phyloP scores from a whole-genome alignment of 2,329 filamentous ascomycete genomes.

The Arachnomyces sp. region DNA sequence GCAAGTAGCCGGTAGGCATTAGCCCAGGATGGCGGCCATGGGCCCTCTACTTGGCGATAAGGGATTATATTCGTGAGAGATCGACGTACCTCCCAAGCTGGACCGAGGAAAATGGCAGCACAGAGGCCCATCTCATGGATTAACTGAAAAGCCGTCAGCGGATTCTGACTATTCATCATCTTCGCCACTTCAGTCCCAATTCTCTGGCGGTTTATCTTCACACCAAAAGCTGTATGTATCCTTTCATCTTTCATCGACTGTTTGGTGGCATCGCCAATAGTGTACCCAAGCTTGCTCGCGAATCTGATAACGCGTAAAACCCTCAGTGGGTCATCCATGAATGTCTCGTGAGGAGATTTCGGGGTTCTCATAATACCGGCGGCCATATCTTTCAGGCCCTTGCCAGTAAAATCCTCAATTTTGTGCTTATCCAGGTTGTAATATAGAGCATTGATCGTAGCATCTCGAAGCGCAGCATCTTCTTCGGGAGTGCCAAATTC shows the following conservation, averaged over 20 bases:
- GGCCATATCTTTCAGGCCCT: constrained; percentile 67
- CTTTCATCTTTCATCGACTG: constrained; percentile 66
- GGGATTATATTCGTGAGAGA: no score
- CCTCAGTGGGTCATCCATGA: constrained; percentile 85
- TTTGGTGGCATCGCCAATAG: constrained; percentile 63
- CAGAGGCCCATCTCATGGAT: neutral
- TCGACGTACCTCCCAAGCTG: no score
- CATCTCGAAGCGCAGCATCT: constrained; percentile 82
- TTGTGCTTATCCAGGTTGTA: constrained; percentile 76
- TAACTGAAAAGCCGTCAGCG: neutral
- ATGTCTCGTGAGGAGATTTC: constrained; percentile 80
- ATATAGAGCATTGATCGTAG: constrained; percentile 91
- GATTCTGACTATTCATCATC: constrained; percentile 63
- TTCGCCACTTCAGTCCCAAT: constrained; percentile 84
- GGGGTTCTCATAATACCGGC: constrained; percentile 72
- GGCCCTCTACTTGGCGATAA: no score
- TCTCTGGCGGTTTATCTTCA: constrained; percentile 88
- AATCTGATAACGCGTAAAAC: constrained; percentile 84
- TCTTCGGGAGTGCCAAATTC: constrained; percentile 90
- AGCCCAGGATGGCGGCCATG: no score
- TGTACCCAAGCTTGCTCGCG: constrained; percentile 73
- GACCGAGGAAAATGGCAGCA: no score
- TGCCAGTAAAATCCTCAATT: constrained; percentile 77
- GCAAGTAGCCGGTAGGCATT: no score
- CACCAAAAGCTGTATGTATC: constrained; percentile 66